Conservation (phyloP, 371 early-diverging fungal species). For the Parasitella parasitica region DNA sequence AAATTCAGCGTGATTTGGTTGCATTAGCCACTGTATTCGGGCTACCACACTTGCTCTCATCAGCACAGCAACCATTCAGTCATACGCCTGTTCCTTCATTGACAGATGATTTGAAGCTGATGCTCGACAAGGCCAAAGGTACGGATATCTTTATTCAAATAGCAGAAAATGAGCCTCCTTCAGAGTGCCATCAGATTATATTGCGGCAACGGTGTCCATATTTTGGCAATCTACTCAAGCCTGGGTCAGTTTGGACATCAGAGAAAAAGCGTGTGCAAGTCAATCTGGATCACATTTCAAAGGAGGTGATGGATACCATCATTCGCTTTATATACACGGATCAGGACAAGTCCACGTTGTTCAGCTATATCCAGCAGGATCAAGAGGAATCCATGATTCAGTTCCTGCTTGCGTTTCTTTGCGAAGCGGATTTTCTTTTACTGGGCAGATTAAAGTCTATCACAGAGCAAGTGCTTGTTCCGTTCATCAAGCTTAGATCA, state of each 20-base stretch:
- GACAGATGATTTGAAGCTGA: background rate
- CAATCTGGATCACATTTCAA: conserved; percentile 48
- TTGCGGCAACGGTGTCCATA: conserved; percentile 66
- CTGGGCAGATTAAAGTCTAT: conserved; percentile 57
- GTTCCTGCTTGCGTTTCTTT: conserved; percentile 54
- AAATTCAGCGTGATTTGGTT: conserved; percentile 33
- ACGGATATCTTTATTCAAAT: conserved; percentile 47
- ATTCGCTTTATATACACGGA: conserved; percentile 58
- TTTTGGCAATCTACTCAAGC: conserved; percentile 59
- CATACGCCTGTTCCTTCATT: conserved; percentile 26
- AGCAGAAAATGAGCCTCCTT: conserved; percentile 16
- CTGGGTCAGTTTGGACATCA: conserved; percentile 54
- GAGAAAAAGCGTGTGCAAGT: conserved; percentile 26
- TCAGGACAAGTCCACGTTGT: conserved; percentile 33
- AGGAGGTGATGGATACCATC: conserved; percentile 47
- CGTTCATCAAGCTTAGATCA: conserved; percentile 54
- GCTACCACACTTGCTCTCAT: conserved; percentile 24
- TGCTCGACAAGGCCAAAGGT: conserved; percentile 4
- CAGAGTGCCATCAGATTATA: conserved; percentile 54
- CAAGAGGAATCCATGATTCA: conserved; percentile 51
- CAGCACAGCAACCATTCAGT: conserved; percentile 29
- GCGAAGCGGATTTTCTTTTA: conserved; percentile 66
- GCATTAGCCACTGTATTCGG: conserved; percentile 28
- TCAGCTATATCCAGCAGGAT: conserved; percentile 39
- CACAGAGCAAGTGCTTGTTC: conserved; percentile 49